Evolutionary conservation across 257 asterid species (phyloP), one percentile per base, ranked within the genome.

Genomic region (Nicotiana knightiana): DNA sequence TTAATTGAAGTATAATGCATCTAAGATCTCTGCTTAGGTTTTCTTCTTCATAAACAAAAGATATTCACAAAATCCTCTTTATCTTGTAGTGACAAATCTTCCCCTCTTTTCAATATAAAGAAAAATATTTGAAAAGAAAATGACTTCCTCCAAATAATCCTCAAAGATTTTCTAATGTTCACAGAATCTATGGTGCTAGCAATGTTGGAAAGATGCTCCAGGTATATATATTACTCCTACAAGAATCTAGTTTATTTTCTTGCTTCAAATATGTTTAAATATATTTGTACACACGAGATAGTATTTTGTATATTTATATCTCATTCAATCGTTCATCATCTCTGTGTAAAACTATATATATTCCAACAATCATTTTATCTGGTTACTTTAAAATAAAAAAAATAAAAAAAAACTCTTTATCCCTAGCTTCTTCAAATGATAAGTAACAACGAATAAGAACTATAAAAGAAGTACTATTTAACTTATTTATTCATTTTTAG

Each of bases 201-300:
- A 71, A 71, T 71, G 78, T 46, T 46, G 59, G 59, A 71, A 71
- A 71, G 57, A 71, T 71, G 59, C 37, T 71, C 59, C 78, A 71
- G 59, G 78, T 71, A 70, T 6, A 70, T n/a, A 21, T 24, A n/a
- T 43, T 70, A 37, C 7, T 62, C 67, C 67, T 10, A 62, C 37
- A 62, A 62, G 6, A 62, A 62, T 62, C 67, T 26, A 24, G 12
- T 11, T 62, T 62, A 24, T 24, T 24, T 54, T 62, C 67, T 62
- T 62, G 67, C 32, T 68, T 9, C 10, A 21, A 68, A 68, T 67
- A 67, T 37, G 12, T 67, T 0, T 35, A 58, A 8, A 1, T n/a
- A n/a, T 18, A 58, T 58, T n/a, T n/a, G 28, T 57, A 57, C 24
- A 57, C 2, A 57, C n/a, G 5, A 5, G 3, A 6, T 17, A 57